These are phyloP conservation scores for Coleophoma cylindrospora DNA, from an alignment of 2,329 filamentous ascomycete genomes.

Conservation along the genomic window DNA sequence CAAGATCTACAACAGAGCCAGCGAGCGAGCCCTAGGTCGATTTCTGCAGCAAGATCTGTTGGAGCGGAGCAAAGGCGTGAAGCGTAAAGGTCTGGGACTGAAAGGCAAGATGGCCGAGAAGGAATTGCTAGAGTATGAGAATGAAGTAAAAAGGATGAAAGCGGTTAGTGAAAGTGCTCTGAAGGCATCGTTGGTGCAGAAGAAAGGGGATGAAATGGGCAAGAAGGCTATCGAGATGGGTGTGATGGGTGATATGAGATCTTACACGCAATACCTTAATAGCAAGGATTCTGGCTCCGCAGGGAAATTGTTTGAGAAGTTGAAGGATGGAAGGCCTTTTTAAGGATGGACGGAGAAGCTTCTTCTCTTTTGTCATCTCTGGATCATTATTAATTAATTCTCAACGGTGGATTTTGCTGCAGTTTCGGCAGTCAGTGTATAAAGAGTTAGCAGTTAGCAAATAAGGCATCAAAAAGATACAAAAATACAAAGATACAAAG, in stretches of 20 bases:
- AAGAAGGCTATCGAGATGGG: neutral
- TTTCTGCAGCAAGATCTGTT: neutral
- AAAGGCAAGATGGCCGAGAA: neutral
- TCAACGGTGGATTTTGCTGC: neutral
- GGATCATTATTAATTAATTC: neutral
- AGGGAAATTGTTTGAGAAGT: neutral
- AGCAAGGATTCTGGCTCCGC: too few relatives aligned
- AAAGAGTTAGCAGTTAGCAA: neutral
- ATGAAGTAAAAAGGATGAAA: neutral
- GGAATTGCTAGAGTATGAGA: neutral
- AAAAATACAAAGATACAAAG: neutral
- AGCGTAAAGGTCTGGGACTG: neutral
- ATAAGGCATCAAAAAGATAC: neutral
- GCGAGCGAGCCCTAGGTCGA: neutral
- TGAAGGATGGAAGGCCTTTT: neutral
- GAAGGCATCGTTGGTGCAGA: neutral
- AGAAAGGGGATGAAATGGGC: neutral
- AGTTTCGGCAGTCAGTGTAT: neutral
- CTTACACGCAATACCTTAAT: too few relatives aligned
- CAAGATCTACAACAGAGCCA: neutral
- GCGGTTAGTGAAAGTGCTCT: too few relatives aligned
- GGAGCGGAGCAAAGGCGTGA: neutral
- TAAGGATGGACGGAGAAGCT: neutral
- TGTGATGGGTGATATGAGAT: neutral
- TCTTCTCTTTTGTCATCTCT: neutral